Evolutionary conservation across 2,329 filamentous ascomycete genomes (phyloP), one percentile per base, ranked within the genome.

Genomic region (Hymenoscyphus infarciens): DNA sequence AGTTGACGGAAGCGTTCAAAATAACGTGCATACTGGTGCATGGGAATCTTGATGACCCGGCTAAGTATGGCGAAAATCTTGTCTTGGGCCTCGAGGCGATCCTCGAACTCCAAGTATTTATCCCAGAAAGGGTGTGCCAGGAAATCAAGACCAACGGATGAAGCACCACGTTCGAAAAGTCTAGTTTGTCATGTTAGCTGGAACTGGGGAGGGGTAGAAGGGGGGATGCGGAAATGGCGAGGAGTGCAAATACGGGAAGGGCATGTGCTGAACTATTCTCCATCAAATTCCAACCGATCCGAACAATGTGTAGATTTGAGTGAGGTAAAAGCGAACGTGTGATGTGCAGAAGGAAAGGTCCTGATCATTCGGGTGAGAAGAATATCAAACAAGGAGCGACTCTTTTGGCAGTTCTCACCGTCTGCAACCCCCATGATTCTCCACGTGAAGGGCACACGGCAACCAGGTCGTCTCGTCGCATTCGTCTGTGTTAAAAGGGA

Each of bases 51-150:
- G 60, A 97, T 90, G 61, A 97, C 84, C 60, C 93, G 90, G 65
- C 83, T 83, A 59, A 97, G 83, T 61, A 99, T 91, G 49, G 85
- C 86, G 70, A 96, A 96, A 61, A 97, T 91, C 71, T 87, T 91
- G 67, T 96, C 91, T 15, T 89, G 85, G 0, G 89, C 87, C 72
- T 97, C 92, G 65, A 94, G 82, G 1, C 93, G 89, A 75, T 97
- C 93, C 75, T 98, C 95, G 72, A 96, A 98, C 74, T 98, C 95
- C 67, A 99, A 86, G 73, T 97, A 99, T 78, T 97, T 98, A 77
- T 99, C 95, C 95, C 95, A 99, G 79, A 99, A 97, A 1, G 92
- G 92, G 74, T 97, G 92, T 1, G 93, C 89, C 33, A 97, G 82
- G 74, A 97, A 99, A 77, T 99, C 95, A 19, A 98, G 83, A 16